Conservation (phyloP, 371 early-diverging fungal species). For the Parasitella parasitica region DNA sequence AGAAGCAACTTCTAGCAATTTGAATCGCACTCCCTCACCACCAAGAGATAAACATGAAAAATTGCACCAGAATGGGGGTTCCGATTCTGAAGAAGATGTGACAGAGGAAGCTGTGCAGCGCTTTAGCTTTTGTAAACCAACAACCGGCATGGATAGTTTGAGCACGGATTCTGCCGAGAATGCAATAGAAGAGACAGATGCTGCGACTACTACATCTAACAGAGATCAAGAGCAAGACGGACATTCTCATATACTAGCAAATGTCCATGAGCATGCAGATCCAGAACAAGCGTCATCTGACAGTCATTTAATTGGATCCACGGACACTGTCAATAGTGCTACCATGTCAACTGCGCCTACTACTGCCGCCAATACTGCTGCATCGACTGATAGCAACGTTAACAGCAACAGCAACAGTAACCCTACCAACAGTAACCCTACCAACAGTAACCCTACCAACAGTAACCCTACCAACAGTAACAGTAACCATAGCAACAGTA, state of each 20-base stretch:
- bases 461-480: not conserved
- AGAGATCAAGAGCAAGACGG: not conserved
- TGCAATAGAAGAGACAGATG: not conserved
- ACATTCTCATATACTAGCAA: not conserved
- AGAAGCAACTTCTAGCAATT: not conserved
- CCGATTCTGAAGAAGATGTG: slow-evolving; percentile 21
- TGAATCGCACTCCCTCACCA: not conserved
- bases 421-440: not conserved
- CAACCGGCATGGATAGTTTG: not conserved
- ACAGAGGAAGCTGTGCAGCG: slow-evolving; percentile 9
- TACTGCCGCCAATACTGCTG: not conserved
- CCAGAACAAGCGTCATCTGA: not conserved
- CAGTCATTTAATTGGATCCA: not conserved
- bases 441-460: too few species aligned
- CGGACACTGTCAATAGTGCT: not conserved
- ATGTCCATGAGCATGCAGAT: not conserved
- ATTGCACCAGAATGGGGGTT: not conserved
- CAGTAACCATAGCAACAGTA: not conserved
- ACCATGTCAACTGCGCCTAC: not conserved
- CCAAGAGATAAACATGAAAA: not conserved
- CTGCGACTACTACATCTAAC: not conserved
- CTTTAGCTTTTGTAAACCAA: not conserved
- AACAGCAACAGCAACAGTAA: not conserved
- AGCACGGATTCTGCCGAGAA: not conserved
- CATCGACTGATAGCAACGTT: too few species aligned